Percentiles rank a stretch among this genome's conserved stretches.
Evolutionary conservation across 805 yeast genomes (phyloP).

Genomic region (Lipomyces starkeyi): DNA sequence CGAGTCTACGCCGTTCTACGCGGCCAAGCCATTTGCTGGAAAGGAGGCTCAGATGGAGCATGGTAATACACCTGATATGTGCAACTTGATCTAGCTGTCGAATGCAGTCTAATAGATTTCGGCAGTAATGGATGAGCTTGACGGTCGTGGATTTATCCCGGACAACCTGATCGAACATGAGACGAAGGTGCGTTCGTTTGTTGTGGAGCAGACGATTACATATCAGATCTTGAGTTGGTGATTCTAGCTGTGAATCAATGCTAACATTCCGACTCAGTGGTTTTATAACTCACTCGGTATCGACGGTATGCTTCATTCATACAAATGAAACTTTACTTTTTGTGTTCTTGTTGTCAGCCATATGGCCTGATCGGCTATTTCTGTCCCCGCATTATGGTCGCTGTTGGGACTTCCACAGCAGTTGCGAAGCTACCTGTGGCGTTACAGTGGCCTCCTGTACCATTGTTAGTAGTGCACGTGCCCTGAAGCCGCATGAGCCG

Average conservation of each 20-base stretch:
- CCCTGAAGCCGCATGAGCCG: not conserved
- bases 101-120: not conserved
- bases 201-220: not conserved
- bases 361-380: not conserved
- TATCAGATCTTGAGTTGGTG: not conserved
- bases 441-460: no score
- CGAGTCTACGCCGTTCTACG: conserved; percentile 52
- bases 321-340: not conserved
- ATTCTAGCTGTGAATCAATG: not conserved
- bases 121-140: conserved; percentile 77
- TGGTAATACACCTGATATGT: conserved; percentile 33
- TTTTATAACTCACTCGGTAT: conserved; percentile 87
- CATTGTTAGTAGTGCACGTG: not conserved
- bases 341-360: not conserved
- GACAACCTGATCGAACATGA: conserved; percentile 83
- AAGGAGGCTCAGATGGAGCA: conserved; percentile 78
- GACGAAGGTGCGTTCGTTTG: conserved; percentile 53
- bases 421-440: no score
- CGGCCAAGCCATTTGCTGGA: conserved; percentile 75
- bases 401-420: not conserved
- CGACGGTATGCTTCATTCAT: conserved; percentile 55
- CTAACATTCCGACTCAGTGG: conserved; percentile 53
- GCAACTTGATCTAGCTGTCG: not conserved
- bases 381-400: no score
- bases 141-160: conserved; percentile 86